phyloP scores from a whole-genome alignment of 78 protist species.

The Tieghemostelium lacteum region DNA sequence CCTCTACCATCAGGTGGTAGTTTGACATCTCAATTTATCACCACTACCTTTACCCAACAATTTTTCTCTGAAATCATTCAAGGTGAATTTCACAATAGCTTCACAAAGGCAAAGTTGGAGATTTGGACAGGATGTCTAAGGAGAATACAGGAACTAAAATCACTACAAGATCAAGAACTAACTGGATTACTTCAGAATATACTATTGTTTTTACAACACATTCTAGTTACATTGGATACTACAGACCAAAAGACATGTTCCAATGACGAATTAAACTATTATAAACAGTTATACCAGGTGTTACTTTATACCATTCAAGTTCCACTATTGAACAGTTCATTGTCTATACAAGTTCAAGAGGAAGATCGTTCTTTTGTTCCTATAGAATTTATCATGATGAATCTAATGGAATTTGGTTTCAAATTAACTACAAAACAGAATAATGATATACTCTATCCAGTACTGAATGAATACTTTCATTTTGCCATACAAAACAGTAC shows the following conservation, averaged over 20 bases:
- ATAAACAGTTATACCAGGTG: neutral
- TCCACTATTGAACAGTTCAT: conserved; percentile 21
- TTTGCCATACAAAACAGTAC: conserved; percentile 8
- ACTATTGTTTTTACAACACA: neutral
- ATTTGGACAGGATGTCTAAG: conserved; percentile 39
- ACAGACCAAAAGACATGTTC: neutral
- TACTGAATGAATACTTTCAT: conserved; percentile 15
- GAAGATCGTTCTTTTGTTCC: too few relatives aligned
- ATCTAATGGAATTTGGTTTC: conserved; percentile 51
- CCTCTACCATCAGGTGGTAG: neutral
- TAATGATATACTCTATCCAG: conserved; percentile 4
- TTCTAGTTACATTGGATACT: conserved; percentile 5
- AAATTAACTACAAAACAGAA: conserved; percentile 6
- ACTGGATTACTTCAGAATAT: neutral
- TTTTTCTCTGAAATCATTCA: too few relatives aligned
- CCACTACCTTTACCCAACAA: too few relatives aligned
- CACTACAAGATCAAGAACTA: too few relatives aligned
- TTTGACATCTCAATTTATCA: neutral
- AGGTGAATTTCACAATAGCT: too few relatives aligned
- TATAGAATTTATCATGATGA: conserved; percentile 43
- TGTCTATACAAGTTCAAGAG: too few relatives aligned
- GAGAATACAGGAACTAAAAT: conserved; percentile 10
- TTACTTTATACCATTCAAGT: conserved; percentile 1
- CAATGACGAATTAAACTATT: neutral
- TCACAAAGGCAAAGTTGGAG: conserved; percentile 32